Conservation (phyloP, 306 rosid genomes). For the Cicer yamashitae region DNA sequence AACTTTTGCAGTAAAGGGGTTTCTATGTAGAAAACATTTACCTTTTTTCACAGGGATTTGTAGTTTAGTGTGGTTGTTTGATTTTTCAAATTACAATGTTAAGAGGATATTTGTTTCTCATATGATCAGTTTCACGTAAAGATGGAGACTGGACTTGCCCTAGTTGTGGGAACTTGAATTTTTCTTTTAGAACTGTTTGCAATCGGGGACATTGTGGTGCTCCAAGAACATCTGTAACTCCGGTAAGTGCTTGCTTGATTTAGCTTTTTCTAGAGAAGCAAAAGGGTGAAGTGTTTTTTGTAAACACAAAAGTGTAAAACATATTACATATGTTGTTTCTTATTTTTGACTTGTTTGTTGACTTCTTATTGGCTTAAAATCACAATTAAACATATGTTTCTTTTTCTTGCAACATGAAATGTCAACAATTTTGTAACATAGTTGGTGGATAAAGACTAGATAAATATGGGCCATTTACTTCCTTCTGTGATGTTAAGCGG, state of each 20-base stretch:
- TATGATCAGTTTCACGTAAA: conserved; percentile 49
- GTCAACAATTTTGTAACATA: not conserved
- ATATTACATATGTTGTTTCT: conserved; percentile 11
- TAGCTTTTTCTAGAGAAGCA: not conserved
- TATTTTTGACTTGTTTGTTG: not conserved
- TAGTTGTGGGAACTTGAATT: conserved; percentile 59
- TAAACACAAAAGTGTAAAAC: not conserved
- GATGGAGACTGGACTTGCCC: conserved; percentile 66
- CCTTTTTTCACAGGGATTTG: not conserved
- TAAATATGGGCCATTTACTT: too few species aligned
- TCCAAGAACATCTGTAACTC: conserved; percentile 50
- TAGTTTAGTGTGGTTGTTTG: not conserved
- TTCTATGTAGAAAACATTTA: not conserved
- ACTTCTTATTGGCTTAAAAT: not conserved
- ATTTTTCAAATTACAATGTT: not conserved
- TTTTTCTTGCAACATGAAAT: conserved; percentile 1
- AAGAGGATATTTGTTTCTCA: conserved; percentile 26
- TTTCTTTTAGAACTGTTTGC: conserved; percentile 58
- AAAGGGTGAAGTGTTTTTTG: not conserved
- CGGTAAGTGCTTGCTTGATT: conserved; percentile 41
- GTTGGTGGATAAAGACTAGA: too few species aligned
- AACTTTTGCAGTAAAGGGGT: not conserved
- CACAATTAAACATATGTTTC: not conserved
- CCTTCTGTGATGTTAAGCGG: too few species aligned
- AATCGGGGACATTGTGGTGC: conserved; percentile 54